A percentile compares a stretch with the other conserved stretches of the same genome.
Evolutionary conservation across 2,329 filamentous ascomycete genomes (phyloP).

Genomic region (Arthrobotrys conoides): DNA sequence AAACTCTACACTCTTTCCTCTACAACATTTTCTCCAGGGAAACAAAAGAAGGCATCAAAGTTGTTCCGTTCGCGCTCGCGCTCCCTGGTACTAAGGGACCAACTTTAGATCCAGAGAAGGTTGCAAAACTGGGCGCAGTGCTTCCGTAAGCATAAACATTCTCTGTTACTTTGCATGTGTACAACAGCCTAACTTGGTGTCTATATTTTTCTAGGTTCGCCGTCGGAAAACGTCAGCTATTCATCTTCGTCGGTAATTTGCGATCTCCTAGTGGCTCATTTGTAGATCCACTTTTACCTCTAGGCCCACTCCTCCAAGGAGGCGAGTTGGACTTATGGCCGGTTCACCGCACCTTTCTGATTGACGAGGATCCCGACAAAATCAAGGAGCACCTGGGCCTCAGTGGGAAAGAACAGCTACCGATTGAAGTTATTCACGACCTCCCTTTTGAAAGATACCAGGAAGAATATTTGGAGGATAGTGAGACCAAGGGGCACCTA

Average conservation of each 20-base stretch:
- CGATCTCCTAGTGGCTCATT: neutral
- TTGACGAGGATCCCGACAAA: neutral
- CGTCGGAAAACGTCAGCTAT: neutral
- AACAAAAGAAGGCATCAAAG: neutral
- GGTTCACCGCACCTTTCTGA: constrained; percentile 31
- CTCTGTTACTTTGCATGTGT: no score
- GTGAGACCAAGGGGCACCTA: neutral
- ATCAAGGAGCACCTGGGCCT: neutral
- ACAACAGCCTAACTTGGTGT: neutral
- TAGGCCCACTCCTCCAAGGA: no score
- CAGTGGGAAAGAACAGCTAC: neutral
- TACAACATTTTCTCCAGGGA: neutral
- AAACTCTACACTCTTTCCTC: neutral
- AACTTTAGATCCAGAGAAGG: neutral
- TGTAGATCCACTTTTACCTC: neutral
- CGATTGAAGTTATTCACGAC: constrained; percentile 12
- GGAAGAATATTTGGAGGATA: neutral
- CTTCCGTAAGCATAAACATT: neutral
- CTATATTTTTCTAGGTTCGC: neutral
- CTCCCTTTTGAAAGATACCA: neutral
- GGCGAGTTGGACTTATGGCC: neutral
- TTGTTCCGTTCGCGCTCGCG: neutral
- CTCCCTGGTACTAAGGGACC: neutral
- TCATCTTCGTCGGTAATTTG: neutral
- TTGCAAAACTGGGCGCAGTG: neutral